Base-by-base conservation (phyloP, 2,329 filamentous ascomycete species). In the Fusarium sp. region DNA sequence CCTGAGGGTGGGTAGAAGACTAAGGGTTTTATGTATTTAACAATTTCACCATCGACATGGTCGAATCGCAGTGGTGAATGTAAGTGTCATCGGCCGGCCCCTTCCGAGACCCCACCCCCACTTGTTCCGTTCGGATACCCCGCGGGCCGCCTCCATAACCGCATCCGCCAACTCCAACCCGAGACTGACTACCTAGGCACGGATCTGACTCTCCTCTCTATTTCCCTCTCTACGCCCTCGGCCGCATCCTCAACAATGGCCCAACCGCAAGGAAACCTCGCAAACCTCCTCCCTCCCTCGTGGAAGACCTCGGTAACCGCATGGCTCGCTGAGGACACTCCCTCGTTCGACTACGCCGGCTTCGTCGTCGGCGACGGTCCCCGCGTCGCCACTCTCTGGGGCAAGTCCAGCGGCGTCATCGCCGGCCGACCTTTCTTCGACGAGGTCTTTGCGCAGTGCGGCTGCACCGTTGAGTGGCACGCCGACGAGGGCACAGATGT, bases 261-360 rank as follows among this genome's bases (percentile, higher is more conserved):
- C 6, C 51, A 61, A 19, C 52, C 65, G 2, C 77, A 80, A 63
- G 82, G 81, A 75, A 73, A 74, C 45, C 78, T 83, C 48, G 79
- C 79, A 71, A 87, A 96, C 75, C 86, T 98, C 65, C 88, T 98
- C 39, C 93, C 94, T 0, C 85, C 88, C 22, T 91, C 88, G 64
- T 97, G 92, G 87, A 96, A 94, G 76, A 84, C 88, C 45, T 85
- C 89, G 66, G 87, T 97, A 63, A 85, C 89, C 24, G 80, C 85
- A 71, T 99, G 95, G 95, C 89, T 97, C 12, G 91, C 93, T 72
- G 95, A 99, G 79, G 95, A 99, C 80, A 96, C 93, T 4, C 95
- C 95, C 5, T 95, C 92, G 49, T 94, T 97, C 78, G 95, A 99
- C 82, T 97, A 97, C 76, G 95, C 92, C 72, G 95, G 95, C 59